These are phyloP conservation scores for Seminavis robusta DNA, from an alignment of 108 stramenopile genomes.

Conservation along the genomic window DNA sequence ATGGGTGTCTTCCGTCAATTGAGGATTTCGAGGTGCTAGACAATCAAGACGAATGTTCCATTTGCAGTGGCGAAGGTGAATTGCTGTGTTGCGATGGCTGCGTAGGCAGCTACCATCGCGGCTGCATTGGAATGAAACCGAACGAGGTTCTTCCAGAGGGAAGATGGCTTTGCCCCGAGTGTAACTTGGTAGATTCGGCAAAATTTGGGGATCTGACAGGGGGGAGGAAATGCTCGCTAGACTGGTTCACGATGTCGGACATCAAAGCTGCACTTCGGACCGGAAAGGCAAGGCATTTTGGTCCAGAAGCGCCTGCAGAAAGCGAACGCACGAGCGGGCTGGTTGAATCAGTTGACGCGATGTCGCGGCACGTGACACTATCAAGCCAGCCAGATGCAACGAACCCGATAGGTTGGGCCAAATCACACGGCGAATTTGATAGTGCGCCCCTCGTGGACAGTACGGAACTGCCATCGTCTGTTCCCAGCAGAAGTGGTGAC, in stretches of 20 bases:
- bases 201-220: slow-evolving; percentile 48
- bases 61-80: slow-evolving; percentile 76
- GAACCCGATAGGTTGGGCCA: background rate
- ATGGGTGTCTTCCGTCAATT: slow-evolving; percentile 3
- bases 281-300: too few species aligned
- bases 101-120: slow-evolving; percentile 57
- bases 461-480: too few species aligned
- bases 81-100: slow-evolving; percentile 86
- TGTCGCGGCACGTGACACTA: background rate
- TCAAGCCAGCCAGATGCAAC: background rate
- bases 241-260: slow-evolving; percentile 64
- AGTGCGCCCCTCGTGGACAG: background rate
- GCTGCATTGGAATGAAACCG: slow-evolving; percentile 47
- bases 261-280: too few species aligned
- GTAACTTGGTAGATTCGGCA: slow-evolving; percentile 54
- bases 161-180: slow-evolving; percentile 82
- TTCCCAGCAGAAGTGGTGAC: too few species aligned
- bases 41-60: slow-evolving; percentile 66
- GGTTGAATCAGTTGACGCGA: background rate
- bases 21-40: slow-evolving; percentile 51
- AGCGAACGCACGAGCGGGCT: background rate
- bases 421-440: background rate
- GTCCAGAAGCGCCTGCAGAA: too few species aligned
- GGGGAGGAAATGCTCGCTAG: slow-evolving; percentile 56
- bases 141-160: slow-evolving; percentile 52